Percentiles rank a stretch among this genome's conserved stretches.
phyloP scores from a whole-genome alignment of 139 green algal species.

The Picochlorum costavermella region DNA sequence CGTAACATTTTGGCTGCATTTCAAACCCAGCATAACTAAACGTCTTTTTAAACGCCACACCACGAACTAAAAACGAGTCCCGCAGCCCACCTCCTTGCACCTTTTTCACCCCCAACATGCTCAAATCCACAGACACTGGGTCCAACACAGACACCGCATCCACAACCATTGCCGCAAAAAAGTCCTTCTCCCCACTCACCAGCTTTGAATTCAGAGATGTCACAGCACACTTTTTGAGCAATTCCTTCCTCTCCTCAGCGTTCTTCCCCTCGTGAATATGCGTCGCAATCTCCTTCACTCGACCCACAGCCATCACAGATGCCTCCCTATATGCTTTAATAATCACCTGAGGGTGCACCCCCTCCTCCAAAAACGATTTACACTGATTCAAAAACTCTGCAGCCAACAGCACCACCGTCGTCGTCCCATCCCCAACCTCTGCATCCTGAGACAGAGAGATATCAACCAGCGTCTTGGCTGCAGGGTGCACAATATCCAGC shows the following conservation, averaged over 20 bases:
- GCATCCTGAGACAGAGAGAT: slow-evolving; percentile 81
- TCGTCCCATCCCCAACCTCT: slow-evolving; percentile 96
- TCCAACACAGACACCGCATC: slow-evolving; percentile 84
- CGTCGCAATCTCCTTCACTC: slow-evolving; percentile 69
- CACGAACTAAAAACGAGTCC: slow-evolving; percentile 95
- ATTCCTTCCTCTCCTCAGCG: slow-evolving; percentile 53
- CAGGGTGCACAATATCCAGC: slow-evolving; percentile 96
- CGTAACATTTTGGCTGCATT: slow-evolving; percentile 95
- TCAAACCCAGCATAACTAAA: slow-evolving; percentile 99
- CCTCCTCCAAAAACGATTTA: slow-evolving; percentile 95
- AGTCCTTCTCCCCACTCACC: slow-evolving; percentile 91
- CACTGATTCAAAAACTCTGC: slow-evolving; percentile 89
- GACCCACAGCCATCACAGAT: slow-evolving; percentile 59
- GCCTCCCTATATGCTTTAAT: slow-evolving; percentile 81
- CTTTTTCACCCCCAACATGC: slow-evolving; percentile 95
- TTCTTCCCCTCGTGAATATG: slow-evolving; percentile 62
- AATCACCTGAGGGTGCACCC: slow-evolving; percentile 90
- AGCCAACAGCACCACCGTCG: slow-evolving; percentile 94
- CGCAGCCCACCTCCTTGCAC: slow-evolving; percentile 84
- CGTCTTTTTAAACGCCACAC: slow-evolving; percentile 99
- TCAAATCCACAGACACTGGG: slow-evolving; percentile 67
- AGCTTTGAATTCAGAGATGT: slow-evolving; percentile 96
- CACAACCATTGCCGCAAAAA: slow-evolving; percentile 96
- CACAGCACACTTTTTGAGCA: slow-evolving; percentile 90
- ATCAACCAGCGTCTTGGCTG: slow-evolving; percentile 92